Evolutionary conservation across 2,329 filamentous ascomycete species (phyloP).

Genomic region (Berkeleyomyces rouxiae): DNA sequence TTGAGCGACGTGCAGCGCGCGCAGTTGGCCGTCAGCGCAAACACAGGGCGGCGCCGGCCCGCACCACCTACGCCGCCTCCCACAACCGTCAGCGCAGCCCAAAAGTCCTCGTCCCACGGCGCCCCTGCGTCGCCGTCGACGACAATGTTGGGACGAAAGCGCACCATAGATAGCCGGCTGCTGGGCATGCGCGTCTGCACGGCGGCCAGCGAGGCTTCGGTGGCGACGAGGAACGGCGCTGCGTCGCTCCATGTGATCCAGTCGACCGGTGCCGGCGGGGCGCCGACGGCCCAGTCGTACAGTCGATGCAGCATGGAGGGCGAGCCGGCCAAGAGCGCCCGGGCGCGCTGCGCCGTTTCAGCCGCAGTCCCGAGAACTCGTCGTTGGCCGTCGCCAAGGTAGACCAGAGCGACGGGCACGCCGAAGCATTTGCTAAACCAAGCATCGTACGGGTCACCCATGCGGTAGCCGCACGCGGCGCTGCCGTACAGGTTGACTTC

Average conservation of each 20-base stretch:
- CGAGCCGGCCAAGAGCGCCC: background rate
- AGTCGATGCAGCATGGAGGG: background rate
- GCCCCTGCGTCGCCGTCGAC: constrained; percentile 29
- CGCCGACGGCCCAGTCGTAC: background rate
- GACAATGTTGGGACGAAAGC: constrained; percentile 60
- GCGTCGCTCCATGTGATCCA: constrained; percentile 57
- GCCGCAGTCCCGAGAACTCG: constrained; percentile 40
- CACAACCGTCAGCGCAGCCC: constrained; percentile 40
- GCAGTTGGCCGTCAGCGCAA: constrained; percentile 54
- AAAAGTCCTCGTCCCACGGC: constrained; percentile 56
- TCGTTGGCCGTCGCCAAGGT: constrained; percentile 44
- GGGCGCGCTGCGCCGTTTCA: background rate
- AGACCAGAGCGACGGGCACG: constrained; percentile 42
- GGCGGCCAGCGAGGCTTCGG: constrained; percentile 50
- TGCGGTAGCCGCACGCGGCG: constrained; percentile 40
- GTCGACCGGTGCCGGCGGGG: constrained; percentile 17
- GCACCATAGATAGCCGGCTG: constrained; percentile 30
- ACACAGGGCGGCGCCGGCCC: constrained; percentile 14
- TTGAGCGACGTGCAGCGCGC: constrained; percentile 52
- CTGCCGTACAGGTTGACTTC: constrained; percentile 44
- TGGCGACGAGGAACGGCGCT: constrained; percentile 59
- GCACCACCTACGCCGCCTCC: constrained; percentile 14
- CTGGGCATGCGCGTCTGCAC: constrained; percentile 38
- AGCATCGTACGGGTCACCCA: constrained; percentile 40
- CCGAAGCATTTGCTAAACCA: constrained; percentile 57